These are phyloP conservation scores for Juglanconis sp. DNA, from an alignment of 2,329 filamentous ascomycete genomes.

Conservation along the genomic window DNA sequence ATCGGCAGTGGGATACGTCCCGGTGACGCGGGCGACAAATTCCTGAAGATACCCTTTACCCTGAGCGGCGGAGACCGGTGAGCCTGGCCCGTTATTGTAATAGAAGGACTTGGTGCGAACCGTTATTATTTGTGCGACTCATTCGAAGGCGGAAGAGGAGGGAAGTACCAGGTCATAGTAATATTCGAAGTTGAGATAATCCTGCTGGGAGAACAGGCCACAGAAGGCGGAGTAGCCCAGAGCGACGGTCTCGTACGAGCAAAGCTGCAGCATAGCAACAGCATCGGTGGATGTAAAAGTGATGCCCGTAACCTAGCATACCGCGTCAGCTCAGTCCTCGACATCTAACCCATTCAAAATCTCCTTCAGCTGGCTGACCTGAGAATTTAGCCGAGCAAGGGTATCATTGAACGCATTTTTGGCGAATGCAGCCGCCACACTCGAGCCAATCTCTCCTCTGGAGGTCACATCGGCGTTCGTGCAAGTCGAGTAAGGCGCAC, in stretches of 20 bases:
- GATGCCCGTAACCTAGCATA: slow-evolving; percentile 24
- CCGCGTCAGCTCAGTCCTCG: neutral
- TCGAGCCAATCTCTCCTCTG: slow-evolving; percentile 25
- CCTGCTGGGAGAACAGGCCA: slow-evolving; percentile 36
- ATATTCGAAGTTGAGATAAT: slow-evolving; percentile 42
- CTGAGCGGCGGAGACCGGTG: slow-evolving; percentile 31
- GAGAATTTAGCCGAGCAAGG: slow-evolving; percentile 27
- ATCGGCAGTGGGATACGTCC: slow-evolving; percentile 25
- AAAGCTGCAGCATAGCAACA: slow-evolving; percentile 38
- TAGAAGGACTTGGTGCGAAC: slow-evolving; percentile 23
- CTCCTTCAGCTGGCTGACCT: slow-evolving; percentile 15
- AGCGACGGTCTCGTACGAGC: slow-evolving; percentile 32
- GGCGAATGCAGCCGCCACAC: slow-evolving; percentile 23
- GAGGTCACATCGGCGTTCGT: slow-evolving; percentile 23
- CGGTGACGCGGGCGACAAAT: slow-evolving; percentile 29
- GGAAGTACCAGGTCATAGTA: slow-evolving; percentile 39
- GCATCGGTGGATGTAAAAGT: slow-evolving; percentile 32
- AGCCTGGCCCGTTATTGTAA: slow-evolving; percentile 31
- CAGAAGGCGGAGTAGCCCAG: slow-evolving; percentile 42
- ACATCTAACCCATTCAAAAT: neutral
- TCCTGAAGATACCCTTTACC: slow-evolving; percentile 32
- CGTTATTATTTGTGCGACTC: slow-evolving; percentile 5
- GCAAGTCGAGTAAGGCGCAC: slow-evolving; percentile 28
- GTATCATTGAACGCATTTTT: slow-evolving; percentile 28
- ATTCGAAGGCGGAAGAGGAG: slow-evolving; percentile 20